Percentiles rank a stretch among this genome's conserved stretches.
These are phyloP conservation scores for Candida yuanshanica DNA, from an alignment of 805 yeast genomes.

Conservation along the genomic window DNA sequence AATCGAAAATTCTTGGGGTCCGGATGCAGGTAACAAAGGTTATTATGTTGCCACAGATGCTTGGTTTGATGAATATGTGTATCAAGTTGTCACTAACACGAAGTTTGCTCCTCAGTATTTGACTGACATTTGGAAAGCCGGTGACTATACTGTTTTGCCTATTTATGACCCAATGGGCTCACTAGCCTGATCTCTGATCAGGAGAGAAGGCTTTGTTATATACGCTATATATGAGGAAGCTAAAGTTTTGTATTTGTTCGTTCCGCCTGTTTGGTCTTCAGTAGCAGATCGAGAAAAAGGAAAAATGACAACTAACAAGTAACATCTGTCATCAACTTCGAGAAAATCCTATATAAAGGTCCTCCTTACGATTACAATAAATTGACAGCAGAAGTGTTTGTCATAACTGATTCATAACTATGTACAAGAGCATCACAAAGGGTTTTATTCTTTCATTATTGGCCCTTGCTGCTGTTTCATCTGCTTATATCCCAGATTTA, in stretches of 20 bases:
- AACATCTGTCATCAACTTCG: neutral
- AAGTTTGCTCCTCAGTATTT: conserved; percentile 39
- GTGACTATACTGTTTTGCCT: conserved; percentile 48
- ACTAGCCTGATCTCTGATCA: conserved; percentile 34
- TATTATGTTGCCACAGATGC: conserved; percentile 63
- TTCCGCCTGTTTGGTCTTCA: neutral
- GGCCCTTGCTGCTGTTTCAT: conserved; percentile 2
- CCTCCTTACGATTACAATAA: neutral
- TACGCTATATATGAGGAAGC: too few species aligned
- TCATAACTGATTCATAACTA: neutral
- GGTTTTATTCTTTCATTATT: neutral
- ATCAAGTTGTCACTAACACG: conserved; percentile 56
- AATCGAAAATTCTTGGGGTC: conserved; percentile 75
- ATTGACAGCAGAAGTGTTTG: neutral
- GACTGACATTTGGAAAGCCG: conserved; percentile 33
- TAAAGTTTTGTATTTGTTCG: neutral
- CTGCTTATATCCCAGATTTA: conserved; percentile 3
- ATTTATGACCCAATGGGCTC: conserved; percentile 80
- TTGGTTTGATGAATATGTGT: conserved; percentile 66
- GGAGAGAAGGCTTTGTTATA: neutral
- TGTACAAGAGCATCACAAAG: neutral
- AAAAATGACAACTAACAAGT: neutral
- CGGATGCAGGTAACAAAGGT: conserved; percentile 57
- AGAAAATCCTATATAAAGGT: neutral
- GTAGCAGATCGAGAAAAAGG: neutral